Percentiles rank a stretch among this genome's conserved stretches.
Evolutionary conservation across 768 basidiomycete genomes (phyloP).

Genomic region (Collybiopsis luxurians): DNA sequence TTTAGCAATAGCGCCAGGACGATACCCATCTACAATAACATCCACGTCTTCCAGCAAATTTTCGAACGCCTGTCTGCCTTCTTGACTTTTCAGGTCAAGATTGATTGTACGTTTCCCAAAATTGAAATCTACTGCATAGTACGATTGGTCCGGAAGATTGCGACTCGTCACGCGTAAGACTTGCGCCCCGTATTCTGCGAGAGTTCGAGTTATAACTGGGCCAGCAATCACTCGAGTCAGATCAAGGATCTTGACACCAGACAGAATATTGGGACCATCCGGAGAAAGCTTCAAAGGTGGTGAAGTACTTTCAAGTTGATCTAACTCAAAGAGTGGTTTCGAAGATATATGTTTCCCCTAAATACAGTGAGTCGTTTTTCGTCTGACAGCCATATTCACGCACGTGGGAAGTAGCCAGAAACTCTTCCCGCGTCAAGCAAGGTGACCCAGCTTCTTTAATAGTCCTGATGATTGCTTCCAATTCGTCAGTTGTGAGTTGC

Average conservation of each 20-base stretch:
- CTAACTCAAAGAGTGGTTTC: constrained; percentile 4
- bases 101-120: constrained; percentile 2
- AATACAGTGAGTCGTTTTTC: background rate
- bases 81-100: constrained; percentile 5
- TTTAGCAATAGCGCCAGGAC: background rate
- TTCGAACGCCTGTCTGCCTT: constrained; percentile 1
- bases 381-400: background rate
- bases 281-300: background rate
- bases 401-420: constrained; percentile 3
- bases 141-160: constrained; percentile 5
- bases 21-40: constrained; percentile 6
- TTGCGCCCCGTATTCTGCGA: constrained; percentile 5
- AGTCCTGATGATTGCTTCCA: background rate
- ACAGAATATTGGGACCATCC: constrained; percentile 3
- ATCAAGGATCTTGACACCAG: constrained; percentile 5
- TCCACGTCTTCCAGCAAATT: constrained; percentile 3
- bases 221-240: constrained; percentile 6
- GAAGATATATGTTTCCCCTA: constrained; percentile 1
- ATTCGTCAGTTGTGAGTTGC: background rate
- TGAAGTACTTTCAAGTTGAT: constrained; percentile 1
- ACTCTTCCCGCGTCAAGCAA: constrained; percentile 5
- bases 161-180: background rate
- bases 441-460: background rate
- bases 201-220: constrained; percentile 2
- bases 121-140: constrained; percentile 4